Conservation (phyloP, 352 stramenopile species). For the Peronospora destructor region DNA sequence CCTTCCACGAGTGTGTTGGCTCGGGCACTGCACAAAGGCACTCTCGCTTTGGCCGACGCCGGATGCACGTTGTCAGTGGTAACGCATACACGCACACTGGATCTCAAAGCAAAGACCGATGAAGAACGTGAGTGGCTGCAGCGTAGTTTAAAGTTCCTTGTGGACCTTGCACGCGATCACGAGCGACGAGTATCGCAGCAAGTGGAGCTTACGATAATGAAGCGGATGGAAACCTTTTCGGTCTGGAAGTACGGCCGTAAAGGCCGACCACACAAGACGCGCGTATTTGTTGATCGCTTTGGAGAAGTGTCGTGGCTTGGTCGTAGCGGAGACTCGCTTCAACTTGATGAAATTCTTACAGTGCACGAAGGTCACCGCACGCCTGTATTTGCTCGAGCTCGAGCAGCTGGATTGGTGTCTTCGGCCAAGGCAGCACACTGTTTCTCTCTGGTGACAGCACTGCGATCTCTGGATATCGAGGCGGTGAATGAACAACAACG, state of each 20-base stretch:
- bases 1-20: conserved; percentile 58
- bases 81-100: conserved; percentile 62
- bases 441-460: conserved; percentile 62
- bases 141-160: conserved; percentile 64
- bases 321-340: conserved; percentile 64
- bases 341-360: conserved; percentile 60
- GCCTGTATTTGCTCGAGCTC: conserved; percentile 52
- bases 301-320: conserved; percentile 80
- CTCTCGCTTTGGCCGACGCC: conserved; percentile 41
- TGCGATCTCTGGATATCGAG: conserved; percentile 72
- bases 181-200: conserved; percentile 68
- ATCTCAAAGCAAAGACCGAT: conserved; percentile 60
- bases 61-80: conserved; percentile 77
- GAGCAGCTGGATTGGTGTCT: conserved; percentile 26
- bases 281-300: conserved; percentile 73
- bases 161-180: conserved; percentile 64
- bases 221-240: conserved; percentile 59
- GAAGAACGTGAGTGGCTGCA: conserved; percentile 75
- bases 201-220: conserved; percentile 81
- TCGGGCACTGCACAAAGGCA: conserved; percentile 65
- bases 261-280: conserved; percentile 76
- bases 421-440: conserved; percentile 34
- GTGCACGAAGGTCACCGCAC: conserved; percentile 59
- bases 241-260: conserved; percentile 79
- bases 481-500: conserved; percentile 60